Percentiles rank a stretch among this genome's conserved stretches.
Evolutionary conservation across 1,139 yeast species (phyloP).

Genomic region (Saccharomyces hybrid): DNA sequence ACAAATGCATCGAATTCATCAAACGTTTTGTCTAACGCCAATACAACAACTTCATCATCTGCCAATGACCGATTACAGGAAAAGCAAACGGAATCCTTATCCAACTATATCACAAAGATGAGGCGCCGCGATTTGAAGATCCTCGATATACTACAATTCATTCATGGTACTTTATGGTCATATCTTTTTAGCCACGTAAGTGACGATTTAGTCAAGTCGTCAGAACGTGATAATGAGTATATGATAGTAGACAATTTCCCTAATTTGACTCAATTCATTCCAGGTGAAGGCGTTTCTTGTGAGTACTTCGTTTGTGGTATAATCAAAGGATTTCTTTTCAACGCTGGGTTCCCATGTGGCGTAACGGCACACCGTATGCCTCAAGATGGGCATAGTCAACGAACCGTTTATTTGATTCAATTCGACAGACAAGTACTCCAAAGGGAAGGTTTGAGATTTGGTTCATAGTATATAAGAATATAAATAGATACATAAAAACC

Average conservation of each 20-base stretch:
- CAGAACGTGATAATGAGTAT: conserved; percentile 73
- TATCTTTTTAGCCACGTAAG: conserved; percentile 76
- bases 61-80: conserved; percentile 8
- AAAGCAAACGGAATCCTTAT: conserved; percentile 17
- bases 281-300: conserved; percentile 40
- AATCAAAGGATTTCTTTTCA: conserved; percentile 80
- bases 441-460: conserved; percentile 39
- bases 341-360: conserved; percentile 66
- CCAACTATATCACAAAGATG: conserved; percentile 21
- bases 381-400: conserved; percentile 49
- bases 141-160: conserved; percentile 74
- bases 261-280: conserved; percentile 65
- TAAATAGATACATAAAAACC: neutral
- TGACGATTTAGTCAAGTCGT: conserved; percentile 81
- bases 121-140: conserved; percentile 55
- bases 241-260: conserved; percentile 85
- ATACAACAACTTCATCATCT: conserved; percentile 8
- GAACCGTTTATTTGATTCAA: conserved; percentile 80
- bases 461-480: neutral
- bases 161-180: conserved; percentile 78
- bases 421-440: conserved; percentile 55
- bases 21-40: conserved; percentile 34
- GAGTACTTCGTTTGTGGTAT: conserved; percentile 64
- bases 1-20: conserved; percentile 4
- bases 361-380: conserved; percentile 89